Base-by-base conservation (phyloP, 305 asterid genomes). In the Ilex paraguariensis region DNA sequence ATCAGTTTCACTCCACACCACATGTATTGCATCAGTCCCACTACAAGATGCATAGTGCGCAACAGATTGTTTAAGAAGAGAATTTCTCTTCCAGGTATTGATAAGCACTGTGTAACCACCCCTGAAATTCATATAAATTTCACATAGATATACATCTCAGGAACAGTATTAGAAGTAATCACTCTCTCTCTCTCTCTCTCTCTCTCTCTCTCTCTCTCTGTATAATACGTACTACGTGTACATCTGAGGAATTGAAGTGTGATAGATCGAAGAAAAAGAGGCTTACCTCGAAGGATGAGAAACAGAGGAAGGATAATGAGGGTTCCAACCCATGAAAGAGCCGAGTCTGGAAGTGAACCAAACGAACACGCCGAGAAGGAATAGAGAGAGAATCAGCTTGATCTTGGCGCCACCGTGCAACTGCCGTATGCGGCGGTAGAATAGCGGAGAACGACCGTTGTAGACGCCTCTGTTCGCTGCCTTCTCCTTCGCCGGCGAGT, bases 1-100 rank as follows among this genome's bases (percentile, higher is more conserved):
- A 46, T 71, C 70, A 14, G 55, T 65, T 72, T 79, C 87, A 56
- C 88, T 82, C 86, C 91, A 79, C 49, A 82, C 84, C 56, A 81
- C 83, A 17, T 15, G 85, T 54, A 84, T 82, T 4, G 84, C 81
- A 71, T 82, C 86, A 33, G 84, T 77, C 50, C 88, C 86, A 16
- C 70, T 49, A 65, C 91, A 84, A 7, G 88, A 84, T 31, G 91
- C 85, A 62, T 84, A 84, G 69, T 84, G 88, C 17, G 87, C 82
- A 69, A 84, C 82, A 45, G 91, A 79, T 50, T 84, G 86, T 73
- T 81, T 84, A 61, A 84, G 91, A 51, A 75, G 69, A 65, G 81
- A 59, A 68, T 79, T 75, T 60, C 83, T 79, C 77, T 84, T 81
- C 91, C 88, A 77, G 13, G 91, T 79, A 68, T 84, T 82, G 66